Percentiles rank a stretch among this genome's conserved stretches.
Evolutionary conservation across 2,329 filamentous ascomycete species (phyloP).

Genomic region (Mollisiaceae sp.): DNA sequence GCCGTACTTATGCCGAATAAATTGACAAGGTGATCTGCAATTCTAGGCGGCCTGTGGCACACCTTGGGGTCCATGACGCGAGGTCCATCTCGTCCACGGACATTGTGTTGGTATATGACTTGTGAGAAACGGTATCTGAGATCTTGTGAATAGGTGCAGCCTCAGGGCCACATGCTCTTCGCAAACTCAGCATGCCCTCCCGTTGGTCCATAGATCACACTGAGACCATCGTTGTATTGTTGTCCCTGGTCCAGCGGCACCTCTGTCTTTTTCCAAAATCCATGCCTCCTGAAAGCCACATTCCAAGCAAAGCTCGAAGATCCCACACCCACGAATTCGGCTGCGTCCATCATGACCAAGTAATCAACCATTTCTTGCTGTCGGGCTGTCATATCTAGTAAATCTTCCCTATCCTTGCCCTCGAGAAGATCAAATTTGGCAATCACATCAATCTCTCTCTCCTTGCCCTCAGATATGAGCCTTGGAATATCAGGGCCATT

Average conservation of each 20-base stretch:
- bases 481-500: constrained; percentile 43
- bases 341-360: constrained; percentile 50
- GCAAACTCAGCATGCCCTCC: constrained; percentile 31
- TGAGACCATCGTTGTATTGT: constrained; percentile 34
- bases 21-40: no score
- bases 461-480: constrained; percentile 45
- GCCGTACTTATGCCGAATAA: no score
- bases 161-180: constrained; percentile 35
- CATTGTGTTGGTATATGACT: no score
- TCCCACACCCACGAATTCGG: constrained; percentile 49
- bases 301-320: constrained; percentile 53
- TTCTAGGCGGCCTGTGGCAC: no score
- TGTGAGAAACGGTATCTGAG: no score
- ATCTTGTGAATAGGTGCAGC: no score
- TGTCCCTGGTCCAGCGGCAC: constrained; percentile 22
- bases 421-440: constrained; percentile 50
- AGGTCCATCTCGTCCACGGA: no score
- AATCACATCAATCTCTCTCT: constrained; percentile 45
- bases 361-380: constrained; percentile 56
- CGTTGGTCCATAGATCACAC: constrained; percentile 30
- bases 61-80: no score
- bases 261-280: constrained; percentile 15
- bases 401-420: constrained; percentile 39
- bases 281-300: constrained; percentile 45
- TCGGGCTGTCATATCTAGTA: constrained; percentile 49